phyloP scores from a whole-genome alignment of 352 stramenopile genomes.

The Globisporangium recalcitrans region DNA sequence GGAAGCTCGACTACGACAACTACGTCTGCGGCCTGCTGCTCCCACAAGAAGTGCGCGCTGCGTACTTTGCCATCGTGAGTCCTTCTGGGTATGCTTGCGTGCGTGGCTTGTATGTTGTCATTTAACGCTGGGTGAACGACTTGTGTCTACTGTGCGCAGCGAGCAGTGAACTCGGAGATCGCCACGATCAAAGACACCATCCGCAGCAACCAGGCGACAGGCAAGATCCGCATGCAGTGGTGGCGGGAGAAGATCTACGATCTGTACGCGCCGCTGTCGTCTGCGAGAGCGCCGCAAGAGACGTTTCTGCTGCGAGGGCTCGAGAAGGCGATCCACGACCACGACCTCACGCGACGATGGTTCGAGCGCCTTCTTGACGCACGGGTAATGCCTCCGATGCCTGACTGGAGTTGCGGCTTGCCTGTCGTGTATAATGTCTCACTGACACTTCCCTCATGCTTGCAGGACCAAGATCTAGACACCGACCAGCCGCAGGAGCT shows the following conservation, averaged over 20 bases:
- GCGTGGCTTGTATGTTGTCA: background rate
- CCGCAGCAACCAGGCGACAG: conserved; percentile 77
- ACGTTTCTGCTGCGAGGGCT: conserved; percentile 73
- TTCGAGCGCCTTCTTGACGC: conserved; percentile 90
- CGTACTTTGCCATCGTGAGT: conserved; percentile 81
- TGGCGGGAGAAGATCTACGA: conserved; percentile 84
- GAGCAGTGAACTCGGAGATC: conserved; percentile 88
- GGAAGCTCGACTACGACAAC: conserved; percentile 83
- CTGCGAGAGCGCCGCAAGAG: conserved; percentile 22
- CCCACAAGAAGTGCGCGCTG: conserved; percentile 47
- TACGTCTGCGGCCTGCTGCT: conserved; percentile 74
- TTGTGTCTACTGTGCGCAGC: no score
- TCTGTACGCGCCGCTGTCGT: conserved; percentile 37
- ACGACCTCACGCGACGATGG: conserved; percentile 84
- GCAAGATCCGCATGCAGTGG: conserved; percentile 91
- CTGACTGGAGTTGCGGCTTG: no score
- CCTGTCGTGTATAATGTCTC: background rate
- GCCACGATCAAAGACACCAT: conserved; percentile 87
- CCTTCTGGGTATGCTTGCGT: background rate
- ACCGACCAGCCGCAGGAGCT: conserved; percentile 67
- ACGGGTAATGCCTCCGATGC: conserved; percentile 42
- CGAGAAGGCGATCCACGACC: conserved; percentile 51
- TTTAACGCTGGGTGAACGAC: background rate
- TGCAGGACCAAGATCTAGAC: conserved; percentile 77
- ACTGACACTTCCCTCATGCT: background rate